Conservation (phyloP, 495 filamentous ascomycete genomes). For the Aspergillus kassunensis region DNA sequence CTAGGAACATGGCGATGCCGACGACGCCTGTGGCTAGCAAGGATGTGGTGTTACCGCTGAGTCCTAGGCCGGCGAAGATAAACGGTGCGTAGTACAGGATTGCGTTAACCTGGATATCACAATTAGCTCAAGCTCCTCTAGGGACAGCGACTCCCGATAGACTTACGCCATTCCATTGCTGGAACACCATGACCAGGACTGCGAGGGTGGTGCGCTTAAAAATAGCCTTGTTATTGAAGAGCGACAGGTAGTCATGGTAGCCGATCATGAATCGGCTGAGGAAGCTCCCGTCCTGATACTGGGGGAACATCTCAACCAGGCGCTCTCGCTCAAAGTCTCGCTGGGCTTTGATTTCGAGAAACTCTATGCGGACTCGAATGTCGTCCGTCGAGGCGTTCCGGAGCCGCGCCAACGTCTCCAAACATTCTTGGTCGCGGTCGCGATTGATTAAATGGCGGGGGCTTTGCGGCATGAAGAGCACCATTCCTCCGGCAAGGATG, state of each 20-base stretch:
- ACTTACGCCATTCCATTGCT: slow-evolving; percentile 65
- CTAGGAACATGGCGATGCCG: slow-evolving; percentile 69
- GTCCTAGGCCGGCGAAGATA: slow-evolving; percentile 46
- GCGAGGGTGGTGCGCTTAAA: background rate
- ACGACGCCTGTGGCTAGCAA: slow-evolving; percentile 71
- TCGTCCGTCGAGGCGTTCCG: slow-evolving; percentile 53
- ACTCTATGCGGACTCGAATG: slow-evolving; percentile 64
- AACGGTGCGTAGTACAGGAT: slow-evolving; percentile 64
- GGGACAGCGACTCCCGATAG: background rate
- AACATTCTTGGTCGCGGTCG: slow-evolving; percentile 59
- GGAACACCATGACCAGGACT: slow-evolving; percentile 38
- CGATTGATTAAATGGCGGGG: slow-evolving; percentile 73
- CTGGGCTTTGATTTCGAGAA: slow-evolving; percentile 75
- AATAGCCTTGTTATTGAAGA: slow-evolving; percentile 39
- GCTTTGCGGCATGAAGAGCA: slow-evolving; percentile 67
- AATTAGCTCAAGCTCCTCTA: background rate
- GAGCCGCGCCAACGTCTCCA: slow-evolving; percentile 56
- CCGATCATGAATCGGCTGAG: slow-evolving; percentile 66
- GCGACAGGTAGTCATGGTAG: slow-evolving; percentile 45
- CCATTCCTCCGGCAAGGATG: slow-evolving; percentile 37
- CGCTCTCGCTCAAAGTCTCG: slow-evolving; percentile 69
- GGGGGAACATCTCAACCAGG: slow-evolving; percentile 63
- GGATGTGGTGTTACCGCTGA: slow-evolving; percentile 50
- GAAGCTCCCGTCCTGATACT: slow-evolving; percentile 51
- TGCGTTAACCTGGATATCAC: slow-evolving; percentile 51